Evolutionary conservation across 768 basidiomycete genomes (phyloP).

Genomic region (Mycena belliarum): DNA sequence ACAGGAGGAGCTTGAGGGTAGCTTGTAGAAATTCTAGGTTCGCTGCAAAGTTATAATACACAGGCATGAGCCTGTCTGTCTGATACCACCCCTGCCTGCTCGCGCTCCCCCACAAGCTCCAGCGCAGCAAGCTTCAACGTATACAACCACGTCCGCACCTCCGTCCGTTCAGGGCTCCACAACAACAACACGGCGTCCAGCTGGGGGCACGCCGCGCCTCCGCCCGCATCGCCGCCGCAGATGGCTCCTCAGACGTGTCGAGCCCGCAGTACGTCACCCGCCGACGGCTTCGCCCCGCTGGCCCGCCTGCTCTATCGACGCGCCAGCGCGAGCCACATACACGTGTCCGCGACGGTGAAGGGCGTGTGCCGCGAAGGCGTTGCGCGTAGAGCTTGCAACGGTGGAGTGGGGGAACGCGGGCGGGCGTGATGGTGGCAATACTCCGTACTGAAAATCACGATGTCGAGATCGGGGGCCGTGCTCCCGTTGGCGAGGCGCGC

Average conservation of each 20-base stretch:
- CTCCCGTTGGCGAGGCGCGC: constrained; percentile 26
- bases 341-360: constrained; percentile 34
- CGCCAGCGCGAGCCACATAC: constrained; percentile 33
- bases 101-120: neutral
- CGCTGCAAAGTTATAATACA: too few species aligned
- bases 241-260: constrained; percentile 11
- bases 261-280: constrained; percentile 14
- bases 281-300: neutral
- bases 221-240: constrained; percentile 4
- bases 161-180: constrained; percentile 14
- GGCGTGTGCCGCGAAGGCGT: constrained; percentile 31
- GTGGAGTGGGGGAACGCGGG: constrained; percentile 30
- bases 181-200: constrained; percentile 6
- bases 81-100: too few species aligned
- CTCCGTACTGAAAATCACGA: constrained; percentile 34
- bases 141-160: constrained; percentile 14
- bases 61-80: too few species aligned
- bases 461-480: constrained; percentile 28
- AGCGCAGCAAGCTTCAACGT: constrained; percentile 3
- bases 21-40: too few species aligned
- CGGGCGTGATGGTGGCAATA: constrained; percentile 26
- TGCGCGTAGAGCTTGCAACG: constrained; percentile 33
- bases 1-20: too few species aligned
- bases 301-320: too few species aligned
- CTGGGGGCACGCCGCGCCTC: constrained; percentile 9